A percentile compares a stretch with the other conserved stretches of the same genome.
These are phyloP conservation scores for Calonectria multiphialidica DNA, from an alignment of 2,329 filamentous ascomycete species.

Conservation along the genomic window DNA sequence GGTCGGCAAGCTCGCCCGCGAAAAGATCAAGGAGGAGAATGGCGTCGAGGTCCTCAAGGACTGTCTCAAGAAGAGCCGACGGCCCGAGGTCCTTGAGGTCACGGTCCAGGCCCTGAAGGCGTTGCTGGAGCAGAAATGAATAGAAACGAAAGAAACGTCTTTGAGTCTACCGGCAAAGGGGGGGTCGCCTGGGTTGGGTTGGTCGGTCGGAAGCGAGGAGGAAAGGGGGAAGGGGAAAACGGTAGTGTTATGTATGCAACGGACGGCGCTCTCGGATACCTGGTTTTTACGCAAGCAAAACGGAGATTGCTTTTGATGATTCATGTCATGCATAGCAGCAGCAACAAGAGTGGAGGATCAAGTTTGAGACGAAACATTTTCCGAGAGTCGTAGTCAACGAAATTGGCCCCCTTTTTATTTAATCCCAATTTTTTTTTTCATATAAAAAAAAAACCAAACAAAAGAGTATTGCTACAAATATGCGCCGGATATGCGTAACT, in stretches of 20 bases:
- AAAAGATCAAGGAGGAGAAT: slow-evolving; percentile 70
- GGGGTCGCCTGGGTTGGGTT: background rate
- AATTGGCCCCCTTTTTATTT: slow-evolving; percentile 23
- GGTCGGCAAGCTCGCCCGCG: slow-evolving; percentile 70
- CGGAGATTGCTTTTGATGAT: slow-evolving; percentile 12
- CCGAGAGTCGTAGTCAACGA: slow-evolving; percentile 8
- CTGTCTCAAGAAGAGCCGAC: slow-evolving; percentile 76
- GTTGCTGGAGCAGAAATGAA: slow-evolving; percentile 61
- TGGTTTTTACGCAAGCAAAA: slow-evolving; percentile 13
- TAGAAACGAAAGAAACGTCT: slow-evolving; percentile 8
- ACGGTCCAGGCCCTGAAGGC: slow-evolving; percentile 80
- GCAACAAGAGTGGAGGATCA: slow-evolving; percentile 6
- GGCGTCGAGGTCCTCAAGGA: slow-evolving; percentile 78
- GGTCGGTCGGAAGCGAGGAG: background rate
- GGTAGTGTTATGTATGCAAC: slow-evolving; percentile 16
- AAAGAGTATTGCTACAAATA: slow-evolving; percentile 22
- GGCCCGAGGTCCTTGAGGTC: slow-evolving; percentile 77
- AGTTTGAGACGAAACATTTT: slow-evolving; percentile 16
- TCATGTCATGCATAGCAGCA: slow-evolving; percentile 15
- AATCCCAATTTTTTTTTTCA: slow-evolving; percentile 13
- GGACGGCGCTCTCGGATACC: slow-evolving; percentile 21
- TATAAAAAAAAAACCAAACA: background rate
- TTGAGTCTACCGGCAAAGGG: background rate
- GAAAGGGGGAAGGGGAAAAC: background rate
- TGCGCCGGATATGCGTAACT: slow-evolving; percentile 19